Base-by-base conservation (phyloP, 192 early-diverging fungal genomes). In the Chytriomyces sp. region DNA sequence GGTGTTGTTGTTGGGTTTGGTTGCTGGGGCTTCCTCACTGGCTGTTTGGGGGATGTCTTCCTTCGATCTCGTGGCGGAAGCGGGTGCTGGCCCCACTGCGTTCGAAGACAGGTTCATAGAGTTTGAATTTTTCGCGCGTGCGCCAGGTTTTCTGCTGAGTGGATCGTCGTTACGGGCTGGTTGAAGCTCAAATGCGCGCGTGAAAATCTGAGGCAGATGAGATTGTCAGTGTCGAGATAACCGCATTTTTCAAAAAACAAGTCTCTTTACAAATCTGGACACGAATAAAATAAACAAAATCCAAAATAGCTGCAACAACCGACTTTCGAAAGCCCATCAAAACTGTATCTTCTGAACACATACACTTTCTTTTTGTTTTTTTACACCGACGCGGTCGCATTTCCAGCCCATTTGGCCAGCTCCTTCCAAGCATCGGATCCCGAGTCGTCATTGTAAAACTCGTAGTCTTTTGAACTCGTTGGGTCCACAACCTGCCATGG, bases 401-500 rank as follows among this genome's bases (percentile, higher is more conserved):
- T 28, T 28, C 13, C 16, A 20, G 53, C 53, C 13, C 20, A 57
- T 20, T 57, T 13, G 53, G n/a, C 6, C 62, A 73, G 13, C 71
- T 67, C 65, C 13, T 18, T 65, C 68, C 66, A 73, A 65, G 3
- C 61, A 46, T 70, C 69, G 5, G 13, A 18, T 5, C 64, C 24
- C 70, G 46, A 16, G 18, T 43, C 64, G 43, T 64, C 64, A 13
- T 62, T 61, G 24, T 18, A 76, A 50, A 76, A 76, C 49, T 76
- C 74, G 48, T 70, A 76, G 76, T 76, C 74, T 4, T 64, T 75
- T 18, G 74, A 10, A 24, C 16, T 11, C 24, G 73, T 26, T 10
- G 18, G 73, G 20, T 28, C 76, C 67, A 53, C 50, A 43, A 48
- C 61, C 66, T 76, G 24, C 74, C 74, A 76, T 3, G 71, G 23